phyloP scores from a whole-genome alignment of 257 asterid species.

The Penstemon newberryi region DNA sequence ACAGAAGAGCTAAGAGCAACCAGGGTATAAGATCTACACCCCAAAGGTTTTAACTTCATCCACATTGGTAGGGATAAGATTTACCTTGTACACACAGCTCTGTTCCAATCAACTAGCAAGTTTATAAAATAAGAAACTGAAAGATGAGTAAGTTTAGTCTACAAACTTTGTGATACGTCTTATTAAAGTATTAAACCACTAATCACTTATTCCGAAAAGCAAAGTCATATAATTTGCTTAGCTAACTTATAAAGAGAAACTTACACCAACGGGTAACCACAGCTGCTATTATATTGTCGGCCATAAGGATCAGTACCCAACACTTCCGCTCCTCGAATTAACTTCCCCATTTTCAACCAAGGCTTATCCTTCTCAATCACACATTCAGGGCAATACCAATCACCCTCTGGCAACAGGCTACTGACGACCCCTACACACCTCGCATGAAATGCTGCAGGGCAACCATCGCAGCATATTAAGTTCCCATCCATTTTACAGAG shows the following conservation, averaged over 20 bases:
- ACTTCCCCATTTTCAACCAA: constrained; percentile 30
- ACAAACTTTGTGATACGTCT: constrained; percentile 3
- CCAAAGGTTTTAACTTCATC: constrained; percentile 1
- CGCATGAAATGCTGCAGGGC: too few relatives aligned
- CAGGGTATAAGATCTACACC: background rate
- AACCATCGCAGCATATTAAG: too few relatives aligned
- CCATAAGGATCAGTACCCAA: constrained; percentile 83
- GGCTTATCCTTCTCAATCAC: too few relatives aligned
- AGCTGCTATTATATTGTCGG: constrained; percentile 65
- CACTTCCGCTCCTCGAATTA: constrained; percentile 69
- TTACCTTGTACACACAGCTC: constrained; percentile 4
- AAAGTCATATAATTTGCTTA: constrained; percentile 20
- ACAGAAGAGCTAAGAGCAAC: background rate
- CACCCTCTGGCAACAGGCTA: too few relatives aligned
- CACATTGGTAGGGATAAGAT: constrained; percentile 6
- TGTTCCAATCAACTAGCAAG: constrained; percentile 7
- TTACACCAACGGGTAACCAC: constrained; percentile 87
- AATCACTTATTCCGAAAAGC: constrained; percentile 20
- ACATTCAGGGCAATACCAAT: too few relatives aligned
- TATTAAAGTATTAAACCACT: constrained; percentile 7
- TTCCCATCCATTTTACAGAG: constrained; percentile 58
- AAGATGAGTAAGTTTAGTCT: constrained; percentile 8
- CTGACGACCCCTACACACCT: too few relatives aligned
- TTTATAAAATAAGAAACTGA: constrained; percentile 14
- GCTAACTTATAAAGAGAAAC: constrained; percentile 36